These are phyloP conservation scores for Nakazawaea populi DNA, from an alignment of 805 yeast genomes.

Conservation along the genomic window DNA sequence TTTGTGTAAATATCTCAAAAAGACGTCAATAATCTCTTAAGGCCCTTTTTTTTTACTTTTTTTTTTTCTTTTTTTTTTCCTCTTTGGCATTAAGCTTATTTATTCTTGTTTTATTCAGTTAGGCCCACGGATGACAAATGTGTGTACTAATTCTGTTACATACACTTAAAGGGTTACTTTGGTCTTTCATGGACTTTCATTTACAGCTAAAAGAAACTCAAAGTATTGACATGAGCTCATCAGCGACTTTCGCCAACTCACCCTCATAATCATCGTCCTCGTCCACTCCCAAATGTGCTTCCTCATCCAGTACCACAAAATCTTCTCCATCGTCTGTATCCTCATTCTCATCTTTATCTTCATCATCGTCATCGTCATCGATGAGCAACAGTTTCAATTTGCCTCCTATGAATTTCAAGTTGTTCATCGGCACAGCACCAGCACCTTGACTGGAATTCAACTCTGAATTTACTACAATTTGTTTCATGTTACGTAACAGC, in stretches of 20 bases:
- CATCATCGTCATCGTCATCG: not conserved
- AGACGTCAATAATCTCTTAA: no score
- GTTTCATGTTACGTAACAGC: not conserved
- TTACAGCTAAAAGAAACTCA: not conserved
- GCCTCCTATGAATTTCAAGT: conserved; percentile 1
- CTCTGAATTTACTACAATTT: not conserved
- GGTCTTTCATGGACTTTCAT: no score
- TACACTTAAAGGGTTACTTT: no score
- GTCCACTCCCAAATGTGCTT: not conserved
- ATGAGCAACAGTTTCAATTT: not conserved
- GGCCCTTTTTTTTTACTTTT: no score
- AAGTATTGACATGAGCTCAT: not conserved
- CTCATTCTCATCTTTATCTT: not conserved
- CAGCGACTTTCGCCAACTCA: not conserved
- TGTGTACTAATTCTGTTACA: not conserved
- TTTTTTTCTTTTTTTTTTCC: not conserved
- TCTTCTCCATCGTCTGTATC: conserved; percentile 13
- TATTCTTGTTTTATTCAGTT: no score
- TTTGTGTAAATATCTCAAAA: not conserved
- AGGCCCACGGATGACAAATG: no score
- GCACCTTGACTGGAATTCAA: not conserved
- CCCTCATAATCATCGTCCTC: not conserved
- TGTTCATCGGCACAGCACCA: not conserved
- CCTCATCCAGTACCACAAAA: not conserved
- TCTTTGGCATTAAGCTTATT: not conserved